These are phyloP conservation scores for Arabis alpina DNA, from an alignment of 345 rosid genomes.

Conservation along the genomic window DNA sequence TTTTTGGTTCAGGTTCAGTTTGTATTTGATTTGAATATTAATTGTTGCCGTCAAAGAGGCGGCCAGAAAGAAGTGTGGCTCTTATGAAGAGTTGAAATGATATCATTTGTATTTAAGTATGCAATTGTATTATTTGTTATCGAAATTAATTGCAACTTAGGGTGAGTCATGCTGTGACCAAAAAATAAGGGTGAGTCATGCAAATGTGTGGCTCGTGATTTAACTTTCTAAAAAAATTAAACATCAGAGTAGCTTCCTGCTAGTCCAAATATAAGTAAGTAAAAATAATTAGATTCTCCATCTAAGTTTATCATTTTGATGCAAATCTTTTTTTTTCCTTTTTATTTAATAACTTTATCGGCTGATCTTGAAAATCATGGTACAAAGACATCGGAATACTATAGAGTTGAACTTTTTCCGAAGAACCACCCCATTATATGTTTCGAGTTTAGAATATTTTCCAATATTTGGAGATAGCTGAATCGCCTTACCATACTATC, in stretches of 20 bases:
- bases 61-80: slow-evolving; percentile 31
- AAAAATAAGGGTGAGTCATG: neutral
- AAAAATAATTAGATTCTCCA: no score
- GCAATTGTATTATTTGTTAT: neutral
- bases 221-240: neutral
- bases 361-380: no score
- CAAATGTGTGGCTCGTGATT: slow-evolving; percentile 9
- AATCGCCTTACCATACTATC: no score
- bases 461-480: no score
- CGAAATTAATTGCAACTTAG: neutral
- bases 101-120: slow-evolving; percentile 1
- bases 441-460: no score
- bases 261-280: neutral
- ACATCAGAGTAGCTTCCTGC: neutral
- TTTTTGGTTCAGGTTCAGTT: neutral
- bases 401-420: no score
- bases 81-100: neutral
- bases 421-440: no score
- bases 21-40: neutral
- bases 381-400: no score
- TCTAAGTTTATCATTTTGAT: no score
- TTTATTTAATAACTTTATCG: no score
- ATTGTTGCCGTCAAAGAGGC: slow-evolving; percentile 7
- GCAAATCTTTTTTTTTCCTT: no score
- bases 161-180: slow-evolving; percentile 2